These are phyloP conservation scores for Jackrogersella multiformis DNA, from an alignment of 495 filamentous ascomycete genomes.

Conservation along the genomic window DNA sequence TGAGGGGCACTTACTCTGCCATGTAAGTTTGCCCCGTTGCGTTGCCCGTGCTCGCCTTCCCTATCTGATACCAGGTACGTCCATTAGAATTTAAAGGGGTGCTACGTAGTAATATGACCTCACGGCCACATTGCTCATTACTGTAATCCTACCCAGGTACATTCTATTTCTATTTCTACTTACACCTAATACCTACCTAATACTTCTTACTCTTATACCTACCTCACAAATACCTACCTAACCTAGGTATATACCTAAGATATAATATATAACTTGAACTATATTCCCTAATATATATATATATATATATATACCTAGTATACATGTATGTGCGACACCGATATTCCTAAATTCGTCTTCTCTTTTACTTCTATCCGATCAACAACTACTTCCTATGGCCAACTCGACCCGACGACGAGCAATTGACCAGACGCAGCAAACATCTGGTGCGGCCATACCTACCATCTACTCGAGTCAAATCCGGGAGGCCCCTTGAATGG, in stretches of 20 bases:
- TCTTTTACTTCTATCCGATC: background rate
- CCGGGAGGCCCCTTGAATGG: conserved; percentile 37
- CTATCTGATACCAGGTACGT: background rate
- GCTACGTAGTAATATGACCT: conserved; percentile 40
- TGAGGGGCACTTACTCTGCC: too few species aligned
- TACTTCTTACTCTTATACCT: background rate
- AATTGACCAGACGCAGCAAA: conserved; percentile 11
- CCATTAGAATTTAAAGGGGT: conserved; percentile 1
- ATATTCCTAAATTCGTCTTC: conserved; percentile 1
- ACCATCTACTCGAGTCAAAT: conserved; percentile 15
- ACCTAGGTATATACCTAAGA: too few species aligned
- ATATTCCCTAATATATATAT: background rate
- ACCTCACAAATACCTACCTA: background rate
- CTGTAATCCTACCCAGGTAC: background rate
- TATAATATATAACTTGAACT: too few species aligned
- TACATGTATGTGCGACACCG: conserved; percentile 13
- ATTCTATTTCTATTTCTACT: background rate
- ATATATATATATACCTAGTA: background rate
- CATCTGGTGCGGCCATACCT: conserved; percentile 10
- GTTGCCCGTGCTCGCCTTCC: too few species aligned
- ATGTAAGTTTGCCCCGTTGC: too few species aligned
- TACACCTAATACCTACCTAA: too few species aligned
- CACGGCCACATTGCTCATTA: conserved; percentile 30
- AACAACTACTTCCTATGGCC: conserved; percentile 29
- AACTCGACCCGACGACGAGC: conserved; percentile 18